Evolutionary conservation across 352 stramenopile genomes (phyloP).

Genomic region (Blastocystis sp.): DNA sequence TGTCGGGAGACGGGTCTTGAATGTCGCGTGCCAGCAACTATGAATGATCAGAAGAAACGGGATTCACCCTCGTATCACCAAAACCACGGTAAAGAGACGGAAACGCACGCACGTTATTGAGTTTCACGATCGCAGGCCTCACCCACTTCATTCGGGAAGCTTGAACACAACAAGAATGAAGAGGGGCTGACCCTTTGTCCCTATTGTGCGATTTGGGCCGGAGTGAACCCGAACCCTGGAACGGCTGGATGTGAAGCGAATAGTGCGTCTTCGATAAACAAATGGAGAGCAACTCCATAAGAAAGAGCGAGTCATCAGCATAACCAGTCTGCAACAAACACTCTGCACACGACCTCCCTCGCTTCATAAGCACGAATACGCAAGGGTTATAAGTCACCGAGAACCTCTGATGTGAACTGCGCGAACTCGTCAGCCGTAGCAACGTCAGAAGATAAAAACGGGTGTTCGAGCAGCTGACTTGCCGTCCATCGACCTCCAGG

Average conservation of each 20-base stretch:
- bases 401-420: no score
- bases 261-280: no score
- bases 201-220: no score
- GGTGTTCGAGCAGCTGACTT: not conserved
- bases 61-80: slow-evolving; percentile 38
- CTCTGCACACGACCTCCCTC: no score
- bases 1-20: slow-evolving; percentile 8
- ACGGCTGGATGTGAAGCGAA: no score
- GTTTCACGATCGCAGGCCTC: slow-evolving; percentile 57
- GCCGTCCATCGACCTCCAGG: not conserved
- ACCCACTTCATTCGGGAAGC: slow-evolving; percentile 53
- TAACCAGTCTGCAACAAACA: no score
- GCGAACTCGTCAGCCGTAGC: not conserved
- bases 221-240: no score
- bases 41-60: not conserved
- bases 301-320: no score
- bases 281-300: no score
- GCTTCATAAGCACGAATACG: no score
- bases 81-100: slow-evolving; percentile 45
- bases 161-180: slow-evolving; percentile 18
- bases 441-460: not conserved
- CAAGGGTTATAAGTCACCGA: no score
- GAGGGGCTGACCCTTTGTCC: no score
- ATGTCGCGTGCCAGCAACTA: slow-evolving; percentile 60
- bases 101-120: slow-evolving; percentile 66